Percentiles rank a stretch among this genome's conserved stretches.
Conservation (phyloP, 306 rosid species). For the Mucuna pruriens region DNA sequence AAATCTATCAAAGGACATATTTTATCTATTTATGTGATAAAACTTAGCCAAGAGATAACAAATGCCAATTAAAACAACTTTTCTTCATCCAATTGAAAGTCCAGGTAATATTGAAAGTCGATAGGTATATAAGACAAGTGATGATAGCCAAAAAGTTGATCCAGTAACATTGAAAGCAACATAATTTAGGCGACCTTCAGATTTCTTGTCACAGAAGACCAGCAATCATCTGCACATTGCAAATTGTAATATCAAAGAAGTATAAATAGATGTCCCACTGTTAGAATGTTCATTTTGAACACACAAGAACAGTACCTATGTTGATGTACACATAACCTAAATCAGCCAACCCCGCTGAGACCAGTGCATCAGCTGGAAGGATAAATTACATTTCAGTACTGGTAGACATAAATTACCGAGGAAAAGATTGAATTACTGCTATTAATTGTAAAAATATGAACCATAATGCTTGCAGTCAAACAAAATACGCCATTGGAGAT, state of each 20-base stretch:
- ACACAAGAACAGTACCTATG: conserved; percentile 65
- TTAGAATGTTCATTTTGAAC: conserved; percentile 26
- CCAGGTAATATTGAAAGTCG: conserved; percentile 27
- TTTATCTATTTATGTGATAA: no score
- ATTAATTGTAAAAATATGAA: conserved; percentile 3
- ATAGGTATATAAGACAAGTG: background rate
- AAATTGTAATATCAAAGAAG: conserved; percentile 33
- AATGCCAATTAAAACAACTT: background rate
- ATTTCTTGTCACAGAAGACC: conserved; percentile 64
- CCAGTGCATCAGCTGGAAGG: conserved; percentile 88
- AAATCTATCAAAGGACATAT: no score
- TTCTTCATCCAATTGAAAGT: conserved; percentile 21
- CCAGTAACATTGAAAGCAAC: background rate
- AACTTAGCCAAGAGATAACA: conserved; percentile 3
- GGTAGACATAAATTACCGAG: conserved; percentile 5
- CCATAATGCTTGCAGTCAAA: conserved; percentile 16
- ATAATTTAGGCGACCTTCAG: conserved; percentile 57
- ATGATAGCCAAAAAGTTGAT: conserved; percentile 20
- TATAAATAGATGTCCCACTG: conserved; percentile 15
- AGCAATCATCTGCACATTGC: conserved; percentile 88
- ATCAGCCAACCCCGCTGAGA: conserved; percentile 86
- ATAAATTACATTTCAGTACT: conserved; percentile 39
- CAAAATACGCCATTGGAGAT: background rate
- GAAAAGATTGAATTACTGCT: background rate
- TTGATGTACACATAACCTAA: conserved; percentile 83